Evolutionary conservation across 495 filamentous ascomycete genomes (phyloP).

Genomic region (Penicillium macrosclerotiorum): DNA sequence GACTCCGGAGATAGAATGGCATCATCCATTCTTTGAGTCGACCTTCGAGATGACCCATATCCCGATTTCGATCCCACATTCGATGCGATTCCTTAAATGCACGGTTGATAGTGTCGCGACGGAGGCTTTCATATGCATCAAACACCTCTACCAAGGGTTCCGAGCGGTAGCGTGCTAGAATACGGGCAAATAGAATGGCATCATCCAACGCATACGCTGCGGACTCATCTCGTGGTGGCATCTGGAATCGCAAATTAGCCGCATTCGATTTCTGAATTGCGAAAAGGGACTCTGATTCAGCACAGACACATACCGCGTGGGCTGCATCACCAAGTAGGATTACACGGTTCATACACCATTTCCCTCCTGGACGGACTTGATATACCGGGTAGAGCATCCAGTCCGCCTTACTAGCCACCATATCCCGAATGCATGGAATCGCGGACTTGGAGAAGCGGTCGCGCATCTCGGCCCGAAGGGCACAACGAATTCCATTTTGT

Average conservation of each 20-base stretch:
- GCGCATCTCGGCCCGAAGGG: constrained; percentile 41
- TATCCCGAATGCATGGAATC: constrained; percentile 47
- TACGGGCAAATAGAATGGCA: constrained; percentile 54
- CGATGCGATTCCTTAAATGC: constrained; percentile 51
- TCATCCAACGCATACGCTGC: constrained; percentile 63
- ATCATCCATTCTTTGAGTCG: constrained; percentile 40
- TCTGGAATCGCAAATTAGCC: too few species aligned
- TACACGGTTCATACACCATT: constrained; percentile 48
- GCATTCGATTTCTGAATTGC: constrained; percentile 5
- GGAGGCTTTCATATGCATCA: constrained; percentile 49
- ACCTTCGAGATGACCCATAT: constrained; percentile 39
- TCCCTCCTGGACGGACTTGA: constrained; percentile 48
- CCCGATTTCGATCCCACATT: constrained; percentile 43
- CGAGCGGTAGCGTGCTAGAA: constrained; percentile 37
- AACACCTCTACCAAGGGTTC: constrained; percentile 45
- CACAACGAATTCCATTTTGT: constrained; percentile 38
- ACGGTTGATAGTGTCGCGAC: constrained; percentile 47
- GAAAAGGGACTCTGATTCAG: background rate
- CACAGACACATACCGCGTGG: constrained; percentile 50
- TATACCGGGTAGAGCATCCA: constrained; percentile 62
- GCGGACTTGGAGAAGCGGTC: constrained; percentile 43
- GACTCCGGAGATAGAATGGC: constrained; percentile 31
- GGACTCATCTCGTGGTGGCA: constrained; percentile 62
- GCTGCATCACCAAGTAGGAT: constrained; percentile 58
- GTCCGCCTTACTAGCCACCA: constrained; percentile 46